Conservation (phyloP, 148 eudicot genomes). For the Fallopia convolvulus region DNA sequence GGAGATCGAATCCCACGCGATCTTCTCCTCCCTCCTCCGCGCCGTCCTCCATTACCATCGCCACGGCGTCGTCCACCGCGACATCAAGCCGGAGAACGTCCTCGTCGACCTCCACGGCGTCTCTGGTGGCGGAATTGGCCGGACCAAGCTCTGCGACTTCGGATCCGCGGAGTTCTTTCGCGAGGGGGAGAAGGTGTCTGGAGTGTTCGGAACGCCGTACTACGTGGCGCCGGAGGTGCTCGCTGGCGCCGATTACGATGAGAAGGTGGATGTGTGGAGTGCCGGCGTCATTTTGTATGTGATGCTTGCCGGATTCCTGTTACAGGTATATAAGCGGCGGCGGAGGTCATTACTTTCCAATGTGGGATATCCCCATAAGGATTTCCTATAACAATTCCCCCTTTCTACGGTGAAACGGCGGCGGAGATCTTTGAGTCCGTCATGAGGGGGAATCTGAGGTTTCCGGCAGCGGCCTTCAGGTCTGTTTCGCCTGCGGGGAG, state of each 20-base stretch:
- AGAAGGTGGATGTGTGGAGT: constrained; percentile 66
- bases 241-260: constrained; percentile 37
- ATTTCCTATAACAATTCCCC: too few relatives aligned
- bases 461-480: constrained; percentile 41
- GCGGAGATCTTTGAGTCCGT: constrained; percentile 46
- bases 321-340: too few relatives aligned
- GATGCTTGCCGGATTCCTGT: constrained; percentile 49
- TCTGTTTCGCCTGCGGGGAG: constrained; percentile 50
- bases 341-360: too few relatives aligned
- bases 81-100: constrained; percentile 55
- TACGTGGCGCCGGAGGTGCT: constrained; percentile 66
- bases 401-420: constrained; percentile 43
- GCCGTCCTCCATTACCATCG: constrained; percentile 46
- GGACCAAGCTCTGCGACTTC: constrained; percentile 42
- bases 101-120: constrained; percentile 32
- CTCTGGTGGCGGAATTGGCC: constrained; percentile 13
- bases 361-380: too few relatives aligned
- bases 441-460: constrained; percentile 42
- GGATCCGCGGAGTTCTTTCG: constrained; percentile 51
- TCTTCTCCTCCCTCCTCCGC: constrained; percentile 31
- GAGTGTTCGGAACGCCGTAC: constrained; percentile 62
- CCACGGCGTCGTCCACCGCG: constrained; percentile 44
- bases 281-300: constrained; percentile 53
- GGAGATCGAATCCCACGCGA: constrained; percentile 36
- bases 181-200: constrained; percentile 30